Base-by-base conservation (phyloP, 1,284 basidiomycete genomes). In the Cystobasidiaceae sp. region DNA sequence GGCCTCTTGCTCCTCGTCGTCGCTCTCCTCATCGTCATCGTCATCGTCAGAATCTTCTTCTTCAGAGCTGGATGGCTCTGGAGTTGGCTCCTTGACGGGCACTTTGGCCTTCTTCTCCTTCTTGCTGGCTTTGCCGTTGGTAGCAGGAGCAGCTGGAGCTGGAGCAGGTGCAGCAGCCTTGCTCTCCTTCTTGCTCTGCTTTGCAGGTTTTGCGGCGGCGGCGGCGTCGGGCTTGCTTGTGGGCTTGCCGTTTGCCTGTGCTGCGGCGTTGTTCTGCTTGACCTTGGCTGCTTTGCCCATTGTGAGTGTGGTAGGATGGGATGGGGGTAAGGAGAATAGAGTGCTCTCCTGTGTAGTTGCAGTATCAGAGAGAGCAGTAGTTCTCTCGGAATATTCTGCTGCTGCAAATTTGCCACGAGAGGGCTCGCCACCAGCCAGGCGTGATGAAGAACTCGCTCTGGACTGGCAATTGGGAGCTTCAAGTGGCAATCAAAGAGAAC, bases 141-240 rank as follows among this genome's bases (percentile, higher is more conserved):
- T 44, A 28, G 56, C 58, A 55, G 66, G 48, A 17, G 46, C 39
- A 15, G 67, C 66, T 46, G 63, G 59, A 30, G 60, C 56, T 39
- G 44, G 46, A 50, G 52, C 65, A 37, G 51, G 52, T 64, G 21
- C 30, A 65, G 49, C 68, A 68, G n/a, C n/a, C 61, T 4, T 66
- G 34, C 43, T 76, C 77, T 74, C 78, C n/a, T 78, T 39, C 67
- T 67, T 32, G 67, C 58, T 54, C 72, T 76, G n/a, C 71, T 79
- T 79, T 37, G 66, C 69, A 68, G 75, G 74, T 6, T n/a, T n/a
- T n/a, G n/a, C n/a, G n/a, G n/a, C n/a, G n/a, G n/a, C n/a, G n/a
- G n/a, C n/a, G n/a, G 70, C 68, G 72, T 62, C 66, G 72, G 70
- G 52, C 74, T 78, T 78, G 43, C 74, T 65, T 5, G 69, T 66